Conservation (phyloP, 495 filamentous ascomycete genomes). For the Penicillium goetzii region DNA sequence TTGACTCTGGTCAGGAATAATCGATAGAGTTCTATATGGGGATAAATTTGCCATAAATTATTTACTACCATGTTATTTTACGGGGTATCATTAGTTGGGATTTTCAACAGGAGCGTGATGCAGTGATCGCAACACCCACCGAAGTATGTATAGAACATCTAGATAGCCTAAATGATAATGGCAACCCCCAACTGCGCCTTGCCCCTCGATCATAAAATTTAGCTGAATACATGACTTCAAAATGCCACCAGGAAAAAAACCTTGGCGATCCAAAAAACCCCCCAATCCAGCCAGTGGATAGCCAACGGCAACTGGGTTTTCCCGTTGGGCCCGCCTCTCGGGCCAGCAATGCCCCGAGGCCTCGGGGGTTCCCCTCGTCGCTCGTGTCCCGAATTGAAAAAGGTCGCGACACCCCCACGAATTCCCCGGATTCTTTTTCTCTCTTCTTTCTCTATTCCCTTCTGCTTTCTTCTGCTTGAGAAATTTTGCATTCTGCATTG, state of each 20-base stretch:
- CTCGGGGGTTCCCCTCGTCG: conserved; percentile 7
- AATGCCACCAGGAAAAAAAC: neutral
- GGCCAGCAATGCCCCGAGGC: conserved; percentile 43
- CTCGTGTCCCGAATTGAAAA: conserved; percentile 19
- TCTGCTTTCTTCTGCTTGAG: conserved; percentile 4
- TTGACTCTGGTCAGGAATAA: neutral
- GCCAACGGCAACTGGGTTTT: conserved; percentile 12
- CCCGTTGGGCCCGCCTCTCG: conserved; percentile 27
- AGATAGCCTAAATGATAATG: neutral
- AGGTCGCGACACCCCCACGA: conserved; percentile 21
- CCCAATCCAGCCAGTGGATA: neutral
- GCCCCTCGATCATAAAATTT: neutral
- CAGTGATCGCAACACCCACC: neutral
- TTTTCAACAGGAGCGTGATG: neutral
- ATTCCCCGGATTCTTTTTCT: conserved; percentile 11
- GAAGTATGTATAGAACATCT: neutral
- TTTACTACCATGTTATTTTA: neutral
- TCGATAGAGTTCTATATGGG: neutral
- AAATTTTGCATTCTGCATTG: neutral
- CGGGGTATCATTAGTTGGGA: neutral
- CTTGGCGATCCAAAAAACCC: neutral
- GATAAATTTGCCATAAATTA: neutral
- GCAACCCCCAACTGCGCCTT: neutral
- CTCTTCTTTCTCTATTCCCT: conserved; percentile 8
- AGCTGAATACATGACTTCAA: neutral